Conservation (phyloP, 495 filamentous ascomycete species). For the Bombardia bombarda region DNA sequence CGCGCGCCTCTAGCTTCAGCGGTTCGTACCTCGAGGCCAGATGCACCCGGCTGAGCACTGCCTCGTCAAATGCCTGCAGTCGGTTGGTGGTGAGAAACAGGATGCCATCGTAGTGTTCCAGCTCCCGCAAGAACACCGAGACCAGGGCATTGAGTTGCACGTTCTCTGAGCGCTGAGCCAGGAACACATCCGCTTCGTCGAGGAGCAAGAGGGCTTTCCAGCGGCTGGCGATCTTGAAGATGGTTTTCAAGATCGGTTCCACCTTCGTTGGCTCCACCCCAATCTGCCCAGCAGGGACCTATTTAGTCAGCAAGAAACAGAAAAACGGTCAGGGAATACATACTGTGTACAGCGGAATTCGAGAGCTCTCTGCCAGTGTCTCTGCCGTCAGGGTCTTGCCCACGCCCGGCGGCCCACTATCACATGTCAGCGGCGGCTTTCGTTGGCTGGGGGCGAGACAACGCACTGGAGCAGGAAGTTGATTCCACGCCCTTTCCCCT, state of each 20-base stretch:
- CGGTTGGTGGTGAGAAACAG: constrained; percentile 53
- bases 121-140: constrained; percentile 39
- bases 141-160: background rate
- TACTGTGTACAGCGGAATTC: constrained; percentile 12
- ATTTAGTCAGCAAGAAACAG: too few relatives aligned
- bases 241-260: too few relatives aligned
- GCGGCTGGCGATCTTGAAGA: background rate
- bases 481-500: too few relatives aligned
- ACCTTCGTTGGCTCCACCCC: too few relatives aligned
- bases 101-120: constrained; percentile 54
- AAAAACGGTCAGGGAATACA: too few relatives aligned
- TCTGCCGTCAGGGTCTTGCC: constrained; percentile 50
- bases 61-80: constrained; percentile 44
- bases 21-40: too few relatives aligned
- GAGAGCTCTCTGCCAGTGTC: constrained; percentile 28
- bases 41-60: constrained; percentile 47
- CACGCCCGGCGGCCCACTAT: constrained; percentile 40
- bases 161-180: background rate
- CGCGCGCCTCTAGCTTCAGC: too few relatives aligned
- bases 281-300: too few relatives aligned
- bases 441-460: too few relatives aligned
- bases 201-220: background rate
- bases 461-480: too few relatives aligned
- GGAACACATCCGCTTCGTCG: background rate
- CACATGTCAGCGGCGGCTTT: too few relatives aligned